These are phyloP conservation scores for Penicillium brevicompactum DNA, from an alignment of 2,329 filamentous ascomycete genomes.

Conservation along the genomic window DNA sequence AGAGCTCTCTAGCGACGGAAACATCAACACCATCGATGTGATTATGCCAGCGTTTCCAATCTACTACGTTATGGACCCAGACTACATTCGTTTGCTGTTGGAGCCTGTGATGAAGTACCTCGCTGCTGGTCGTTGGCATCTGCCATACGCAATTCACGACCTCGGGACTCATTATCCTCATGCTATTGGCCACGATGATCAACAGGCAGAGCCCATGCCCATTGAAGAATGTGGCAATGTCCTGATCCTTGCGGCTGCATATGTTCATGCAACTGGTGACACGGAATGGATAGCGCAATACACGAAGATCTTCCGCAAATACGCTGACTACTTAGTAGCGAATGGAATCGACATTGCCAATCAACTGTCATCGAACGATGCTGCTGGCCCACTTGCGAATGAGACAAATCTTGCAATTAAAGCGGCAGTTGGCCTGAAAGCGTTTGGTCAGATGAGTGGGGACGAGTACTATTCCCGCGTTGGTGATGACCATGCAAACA, in stretches of 20 bases:
- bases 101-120: constrained; percentile 49
- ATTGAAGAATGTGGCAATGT: constrained; percentile 47
- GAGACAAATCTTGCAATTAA: constrained; percentile 53
- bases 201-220: constrained; percentile 45
- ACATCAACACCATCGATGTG: constrained; percentile 48
- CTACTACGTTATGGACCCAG: constrained; percentile 46
- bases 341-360: constrained; percentile 42
- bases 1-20: constrained; percentile 48
- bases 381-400: constrained; percentile 43
- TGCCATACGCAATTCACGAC: constrained; percentile 45
- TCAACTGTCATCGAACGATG: constrained; percentile 49
- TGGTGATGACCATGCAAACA: constrained; percentile 38
- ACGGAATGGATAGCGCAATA: constrained; percentile 40
- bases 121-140: constrained; percentile 40
- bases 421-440: constrained; percentile 49
- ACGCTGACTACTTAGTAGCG: constrained; percentile 46
- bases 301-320: constrained; percentile 35
- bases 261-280: constrained; percentile 43
- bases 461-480: constrained; percentile 39
- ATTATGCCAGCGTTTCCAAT: constrained; percentile 48
- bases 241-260: constrained; percentile 42
- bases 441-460: constrained; percentile 45
- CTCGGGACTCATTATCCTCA: constrained; percentile 46
- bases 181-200: constrained; percentile 43
- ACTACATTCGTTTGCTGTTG: constrained; percentile 47